A percentile compares a stretch with the other conserved stretches of the same genome.
phyloP scores from a whole-genome alignment of 2,329 filamentous ascomycete species.

The Penicillium sp. region DNA sequence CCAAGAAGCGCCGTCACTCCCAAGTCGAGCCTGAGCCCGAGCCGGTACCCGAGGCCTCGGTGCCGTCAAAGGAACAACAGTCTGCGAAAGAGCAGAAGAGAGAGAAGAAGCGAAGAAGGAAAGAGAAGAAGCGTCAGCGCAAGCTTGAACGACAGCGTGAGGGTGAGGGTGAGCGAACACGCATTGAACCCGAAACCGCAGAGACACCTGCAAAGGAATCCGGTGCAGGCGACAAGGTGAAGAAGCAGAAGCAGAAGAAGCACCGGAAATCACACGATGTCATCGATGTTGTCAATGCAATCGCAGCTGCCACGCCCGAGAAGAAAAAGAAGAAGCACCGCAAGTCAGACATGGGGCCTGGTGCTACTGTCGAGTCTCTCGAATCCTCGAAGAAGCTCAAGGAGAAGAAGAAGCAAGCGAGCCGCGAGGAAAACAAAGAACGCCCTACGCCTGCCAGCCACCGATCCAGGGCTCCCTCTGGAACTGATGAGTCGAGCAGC shows the following conservation, averaged over 20 bases:
- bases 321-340: slow-evolving; percentile 7
- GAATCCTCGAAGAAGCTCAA: slow-evolving; percentile 5
- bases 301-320: slow-evolving; percentile 16
- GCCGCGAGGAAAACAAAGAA: too few species aligned
- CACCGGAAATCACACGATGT: slow-evolving; percentile 1
- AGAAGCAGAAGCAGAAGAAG: slow-evolving; percentile 11
- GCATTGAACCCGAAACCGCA: not conserved
- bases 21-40: not conserved
- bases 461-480: not conserved
- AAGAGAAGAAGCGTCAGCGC: not conserved
- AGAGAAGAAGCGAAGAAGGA: slow-evolving; percentile 11
- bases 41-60: not conserved
- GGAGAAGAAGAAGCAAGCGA: not conserved
- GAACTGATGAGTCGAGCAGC: not conserved
- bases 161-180: not conserved
- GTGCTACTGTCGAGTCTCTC: not conserved
- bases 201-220: not conserved
- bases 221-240: not conserved
- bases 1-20: slow-evolving; percentile 2
- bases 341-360: slow-evolving; percentile 8
- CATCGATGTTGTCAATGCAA: slow-evolving; percentile 2
- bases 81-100: slow-evolving; percentile 2
- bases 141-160: not conserved
- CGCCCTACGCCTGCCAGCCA: too few species aligned
- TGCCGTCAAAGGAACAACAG: not conserved